Evolutionary conservation across 495 filamentous ascomycete species (phyloP), one percentile per base, ranked within the genome.

Genomic region (Aspergillus incahuasiensis): DNA sequence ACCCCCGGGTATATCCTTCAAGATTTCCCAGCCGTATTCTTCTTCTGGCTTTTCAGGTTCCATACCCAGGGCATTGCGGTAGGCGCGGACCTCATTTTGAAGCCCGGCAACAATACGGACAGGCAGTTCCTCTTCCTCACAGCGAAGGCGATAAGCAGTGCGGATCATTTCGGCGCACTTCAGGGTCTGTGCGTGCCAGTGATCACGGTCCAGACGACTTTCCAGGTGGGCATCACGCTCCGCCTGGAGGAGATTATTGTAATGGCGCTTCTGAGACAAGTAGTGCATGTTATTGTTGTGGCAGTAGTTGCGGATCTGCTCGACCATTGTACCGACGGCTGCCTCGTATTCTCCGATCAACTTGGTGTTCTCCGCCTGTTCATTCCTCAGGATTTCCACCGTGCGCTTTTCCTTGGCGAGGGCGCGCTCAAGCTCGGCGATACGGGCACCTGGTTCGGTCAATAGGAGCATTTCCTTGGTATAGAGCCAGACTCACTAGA

Each of bases 231-330:
- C 73, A 52, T 79, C 74, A 15, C 83, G 79, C 54, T 85, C 81
- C 1, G 77, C 72, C 44, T 83, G 78, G 0, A 87, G 65, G 2
- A 85, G 74, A 34, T 70, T 73, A 56, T 82, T 79, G 68, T 85
- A 87, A 66, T 85, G 82, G 52, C 72, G 71, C 50, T 85, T 82
- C 55, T 83, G 73, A 12, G 77, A 64, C 5, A 81, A 68, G 57
- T 74, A 81, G 51, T 82, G 73, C 67, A 79, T 75, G 54, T 85
- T 83, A 61, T 85, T 82, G 63, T 78, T 77, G 60, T 79, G 81
- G 54, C 78, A 80, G 64, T 84, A 86, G 47, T 78, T 78, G 43
- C 83, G 82, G 34, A 86, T 79, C 57, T 82, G 81, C 40, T 85
- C 79, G 16, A 84, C 78, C 65, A 84, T 79, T 5, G 74, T 73